Percentiles rank a stretch among this genome's conserved stretches.
phyloP scores from a whole-genome alignment of 352 stramenopile genomes.

The Peronospora belbahrii region DNA sequence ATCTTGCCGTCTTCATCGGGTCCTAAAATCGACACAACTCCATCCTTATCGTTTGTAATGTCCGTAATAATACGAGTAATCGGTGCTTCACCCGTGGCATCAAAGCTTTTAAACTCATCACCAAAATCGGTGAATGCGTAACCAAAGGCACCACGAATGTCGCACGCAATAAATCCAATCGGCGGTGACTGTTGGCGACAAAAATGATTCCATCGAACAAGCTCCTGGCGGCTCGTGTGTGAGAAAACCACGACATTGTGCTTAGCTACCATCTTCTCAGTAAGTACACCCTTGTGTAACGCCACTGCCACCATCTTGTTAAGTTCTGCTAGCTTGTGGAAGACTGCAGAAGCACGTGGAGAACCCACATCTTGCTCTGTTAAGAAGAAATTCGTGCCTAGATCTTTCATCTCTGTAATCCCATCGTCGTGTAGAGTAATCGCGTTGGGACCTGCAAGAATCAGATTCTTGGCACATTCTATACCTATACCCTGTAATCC shows the following conservation, averaged over 20 bases:
- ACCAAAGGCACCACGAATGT: constrained; percentile 68
- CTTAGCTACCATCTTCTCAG: constrained; percentile 47
- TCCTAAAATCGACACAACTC: constrained; percentile 62
- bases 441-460: constrained; percentile 79
- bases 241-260: constrained; percentile 89
- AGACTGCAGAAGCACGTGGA: constrained; percentile 48
- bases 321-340: constrained; percentile 84
- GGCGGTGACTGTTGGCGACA: constrained; percentile 68
- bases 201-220: constrained; percentile 86
- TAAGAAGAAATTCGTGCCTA: constrained; percentile 93
- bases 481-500: constrained; percentile 82
- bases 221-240: constrained; percentile 56
- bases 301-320: constrained; percentile 87
- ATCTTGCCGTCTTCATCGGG: constrained; percentile 84
- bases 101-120: constrained; percentile 64
- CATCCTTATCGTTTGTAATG: constrained; percentile 77
- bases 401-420: constrained; percentile 68
- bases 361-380: constrained; percentile 70
- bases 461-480: constrained; percentile 91
- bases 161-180: constrained; percentile 78
- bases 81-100: constrained; percentile 71
- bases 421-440: constrained; percentile 86
- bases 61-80: constrained; percentile 86
- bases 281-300: constrained; percentile 61
- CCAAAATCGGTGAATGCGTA: constrained; percentile 82